A percentile compares a stretch with the other conserved stretches of the same genome.
phyloP scores from a whole-genome alignment of 371 early-diverging fungal species.

The Mortierella sp. region DNA sequence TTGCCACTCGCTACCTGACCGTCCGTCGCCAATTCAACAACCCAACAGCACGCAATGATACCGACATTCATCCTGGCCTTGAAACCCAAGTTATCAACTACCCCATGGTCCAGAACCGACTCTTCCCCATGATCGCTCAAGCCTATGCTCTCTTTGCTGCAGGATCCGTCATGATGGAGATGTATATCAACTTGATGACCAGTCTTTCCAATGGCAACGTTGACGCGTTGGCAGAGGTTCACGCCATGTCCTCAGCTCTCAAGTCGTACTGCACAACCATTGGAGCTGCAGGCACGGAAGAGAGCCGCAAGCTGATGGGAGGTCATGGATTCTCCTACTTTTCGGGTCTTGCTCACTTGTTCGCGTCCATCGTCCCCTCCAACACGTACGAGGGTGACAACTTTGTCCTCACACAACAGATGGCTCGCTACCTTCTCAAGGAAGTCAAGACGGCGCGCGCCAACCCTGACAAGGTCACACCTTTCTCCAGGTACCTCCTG shows the following conservation, averaged over 20 bases:
- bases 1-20: slow-evolving; percentile 61
- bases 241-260: slow-evolving; percentile 83
- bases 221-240: slow-evolving; percentile 76
- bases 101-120: slow-evolving; percentile 79
- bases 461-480: slow-evolving; percentile 58
- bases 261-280: slow-evolving; percentile 83
- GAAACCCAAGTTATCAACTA: slow-evolving; percentile 84
- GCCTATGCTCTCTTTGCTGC: slow-evolving; percentile 81
- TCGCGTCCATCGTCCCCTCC: slow-evolving; percentile 34
- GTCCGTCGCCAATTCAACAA: slow-evolving; percentile 65
- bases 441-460: slow-evolving; percentile 63
- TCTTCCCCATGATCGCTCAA: slow-evolving; percentile 76
- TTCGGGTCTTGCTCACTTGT: slow-evolving; percentile 78
- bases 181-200: slow-evolving; percentile 69
- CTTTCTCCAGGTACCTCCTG: slow-evolving; percentile 59
- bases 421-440: slow-evolving; percentile 74
- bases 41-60: slow-evolving; percentile 51
- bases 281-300: slow-evolving; percentile 77
- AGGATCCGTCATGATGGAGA: slow-evolving; percentile 68
- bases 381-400: slow-evolving; percentile 77
- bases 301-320: slow-evolving; percentile 78
- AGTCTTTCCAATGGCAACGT: slow-evolving; percentile 73
- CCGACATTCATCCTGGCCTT: slow-evolving; percentile 53
- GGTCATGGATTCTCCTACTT: slow-evolving; percentile 86
- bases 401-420: slow-evolving; percentile 83